Conservation (phyloP, 2,329 filamentous ascomycete genomes). For the Colletotrichum eleusines region DNA sequence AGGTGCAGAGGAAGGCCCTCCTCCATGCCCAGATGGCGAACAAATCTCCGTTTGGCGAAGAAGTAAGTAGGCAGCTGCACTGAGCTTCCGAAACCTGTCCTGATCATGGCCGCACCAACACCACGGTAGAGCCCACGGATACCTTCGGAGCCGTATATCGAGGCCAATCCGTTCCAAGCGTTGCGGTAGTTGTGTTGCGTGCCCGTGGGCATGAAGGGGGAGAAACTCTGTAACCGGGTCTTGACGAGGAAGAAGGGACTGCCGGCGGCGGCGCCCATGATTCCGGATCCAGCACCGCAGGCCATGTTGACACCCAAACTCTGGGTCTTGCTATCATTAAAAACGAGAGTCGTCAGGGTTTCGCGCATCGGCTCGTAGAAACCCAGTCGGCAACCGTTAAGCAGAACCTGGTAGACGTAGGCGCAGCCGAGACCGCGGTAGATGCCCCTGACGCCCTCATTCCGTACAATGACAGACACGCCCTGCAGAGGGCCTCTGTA, state of each 20-base stretch:
- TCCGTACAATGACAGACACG: constrained; percentile 87
- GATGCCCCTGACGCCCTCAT: constrained; percentile 88
- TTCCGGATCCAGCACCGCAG: constrained; percentile 87
- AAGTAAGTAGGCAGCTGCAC: constrained; percentile 99
- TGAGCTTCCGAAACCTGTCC: constrained; percentile 94
- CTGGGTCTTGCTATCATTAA: constrained; percentile 80
- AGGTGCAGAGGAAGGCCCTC: constrained; percentile 92
- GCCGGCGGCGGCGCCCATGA: constrained; percentile 91
- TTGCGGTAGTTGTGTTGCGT: constrained; percentile 96
- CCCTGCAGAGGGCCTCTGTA: constrained; percentile 95
- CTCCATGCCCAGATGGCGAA: constrained; percentile 86
- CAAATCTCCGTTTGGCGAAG: constrained; percentile 89
- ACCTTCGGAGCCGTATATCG: constrained; percentile 85
- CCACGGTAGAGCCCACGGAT: constrained; percentile 87
- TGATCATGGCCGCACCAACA: constrained; percentile 92
- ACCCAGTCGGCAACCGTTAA: constrained; percentile 95
- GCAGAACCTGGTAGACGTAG: constrained; percentile 94
- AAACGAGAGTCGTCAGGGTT: constrained; percentile 75
- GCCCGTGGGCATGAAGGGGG: constrained; percentile 90
- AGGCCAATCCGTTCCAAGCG: constrained; percentile 82
- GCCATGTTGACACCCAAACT: constrained; percentile 93
- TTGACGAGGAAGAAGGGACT: constrained; percentile 99
- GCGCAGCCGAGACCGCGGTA: constrained; percentile 92
- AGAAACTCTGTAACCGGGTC: constrained; percentile 94
- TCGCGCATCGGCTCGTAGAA: constrained; percentile 97